Evolutionary conservation across 805 yeast genomes (phyloP), one percentile per base, ranked within the genome.

Genomic region (Sugiyamaella floridensis): DNA sequence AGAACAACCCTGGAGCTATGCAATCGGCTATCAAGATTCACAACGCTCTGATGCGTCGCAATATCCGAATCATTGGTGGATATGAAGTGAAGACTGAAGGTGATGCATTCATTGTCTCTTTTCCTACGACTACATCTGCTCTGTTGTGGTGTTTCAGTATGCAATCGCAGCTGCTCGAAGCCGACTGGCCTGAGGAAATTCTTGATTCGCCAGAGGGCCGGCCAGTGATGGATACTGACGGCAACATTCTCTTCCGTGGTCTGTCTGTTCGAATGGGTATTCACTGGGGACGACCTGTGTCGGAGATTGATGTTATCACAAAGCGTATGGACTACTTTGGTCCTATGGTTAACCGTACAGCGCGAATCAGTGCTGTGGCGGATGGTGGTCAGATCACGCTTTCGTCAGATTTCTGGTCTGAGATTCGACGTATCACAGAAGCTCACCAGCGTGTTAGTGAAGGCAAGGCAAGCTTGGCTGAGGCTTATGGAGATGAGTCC

Each of bases 1-100:
- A 93, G 63, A 75, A 87, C 7, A 85, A 82, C 63, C 96, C 97
- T 1, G 80, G 81, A 49, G 95, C 97, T 0, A 93, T 93, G 99
- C 76, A 97, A 67, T 84, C 96, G 1, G 98, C 99, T 0, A 93
- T 93, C 64, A 89, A 89, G 69, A 85, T 88, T 3, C 99, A 93
- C 69, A 93, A 93, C 65, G 80, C 87, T 19, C 80, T 93, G 29
- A 93, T 93, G 99, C 81, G 99, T 64, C 79, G 98, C 48, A 95
- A 89, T 60, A 71, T 93, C 57, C 79, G 97, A 60, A 83, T 90
- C 47, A 88, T 87, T 64, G 97, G 98, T 37, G 99, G 99, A 1
- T 93, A 93, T 66, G 99, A 93, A 67, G 99, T 93, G 26, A 93
- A 93, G 67, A 93, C 97, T 1, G 99, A 93, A 80, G 99, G 99